Conservation (phyloP, 768 basidiomycete genomes). For the Calocybe cyanea region DNA sequence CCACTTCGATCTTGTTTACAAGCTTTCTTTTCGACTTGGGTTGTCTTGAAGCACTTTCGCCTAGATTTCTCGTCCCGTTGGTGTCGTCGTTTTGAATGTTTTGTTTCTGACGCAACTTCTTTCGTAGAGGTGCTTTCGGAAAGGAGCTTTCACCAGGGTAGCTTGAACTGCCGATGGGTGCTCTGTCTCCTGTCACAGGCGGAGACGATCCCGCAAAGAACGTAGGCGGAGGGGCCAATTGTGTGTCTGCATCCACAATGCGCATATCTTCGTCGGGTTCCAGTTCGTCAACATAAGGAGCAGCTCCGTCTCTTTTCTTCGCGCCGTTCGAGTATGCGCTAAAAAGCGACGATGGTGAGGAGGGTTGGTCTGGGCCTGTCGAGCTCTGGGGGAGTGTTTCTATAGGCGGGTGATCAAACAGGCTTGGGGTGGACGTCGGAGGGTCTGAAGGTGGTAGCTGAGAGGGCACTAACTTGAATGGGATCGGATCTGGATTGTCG, state of each 20-base stretch:
- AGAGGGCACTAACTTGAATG: constrained; percentile 16
- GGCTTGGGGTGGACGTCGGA: constrained; percentile 26
- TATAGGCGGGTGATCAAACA: constrained; percentile 27
- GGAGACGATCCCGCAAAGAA: constrained; percentile 48
- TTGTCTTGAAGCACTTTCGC: constrained; percentile 16
- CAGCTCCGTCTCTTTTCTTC: constrained; percentile 16
- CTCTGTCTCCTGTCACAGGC: constrained; percentile 11
- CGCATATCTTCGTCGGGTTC: constrained; percentile 16
- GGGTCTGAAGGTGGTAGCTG: constrained; percentile 31
- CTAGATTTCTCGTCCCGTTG: constrained; percentile 10
- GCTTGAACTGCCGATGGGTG: neutral
- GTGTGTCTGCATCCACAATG: constrained; percentile 3
- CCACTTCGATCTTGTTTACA: constrained; percentile 21
- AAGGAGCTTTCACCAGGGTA: neutral
- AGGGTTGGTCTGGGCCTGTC: constrained; percentile 15
- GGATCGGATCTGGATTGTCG: constrained; percentile 12
- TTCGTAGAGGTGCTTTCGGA: constrained; percentile 2
- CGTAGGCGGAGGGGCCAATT: constrained; percentile 27
- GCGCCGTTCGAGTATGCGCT: constrained; percentile 9
- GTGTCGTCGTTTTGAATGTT: constrained; percentile 1
- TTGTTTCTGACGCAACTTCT: constrained; percentile 18
- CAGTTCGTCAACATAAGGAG: constrained; percentile 25
- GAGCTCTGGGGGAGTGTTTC: constrained; percentile 26
- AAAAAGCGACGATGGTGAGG: constrained; percentile 33
- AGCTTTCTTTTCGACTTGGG: constrained; percentile 21